Evolutionary conservation across 1,284 basidiomycete species (phyloP).

Genomic region (Afroboletus lepidellus): DNA sequence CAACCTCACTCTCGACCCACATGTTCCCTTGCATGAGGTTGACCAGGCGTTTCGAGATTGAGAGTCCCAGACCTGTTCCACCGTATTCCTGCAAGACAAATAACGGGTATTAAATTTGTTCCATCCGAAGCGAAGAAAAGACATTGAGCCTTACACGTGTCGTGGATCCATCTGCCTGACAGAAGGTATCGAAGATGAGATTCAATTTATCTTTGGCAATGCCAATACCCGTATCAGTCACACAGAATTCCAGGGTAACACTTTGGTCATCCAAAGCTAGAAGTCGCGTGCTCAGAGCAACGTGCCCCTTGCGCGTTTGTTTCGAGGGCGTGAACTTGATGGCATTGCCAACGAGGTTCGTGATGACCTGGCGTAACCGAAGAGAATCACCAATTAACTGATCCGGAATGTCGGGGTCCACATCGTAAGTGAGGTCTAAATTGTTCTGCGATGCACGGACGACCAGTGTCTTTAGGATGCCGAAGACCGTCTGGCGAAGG

Average conservation of each 20-base stretch:
- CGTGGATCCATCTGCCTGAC: slow-evolving; percentile 95
- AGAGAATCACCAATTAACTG: slow-evolving; percentile 97
- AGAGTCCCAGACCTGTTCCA: slow-evolving; percentile 95
- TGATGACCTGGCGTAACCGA: slow-evolving; percentile 90
- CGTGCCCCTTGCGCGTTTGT: slow-evolving; percentile 79
- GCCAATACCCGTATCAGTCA: slow-evolving; percentile 97
- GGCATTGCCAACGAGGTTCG: slow-evolving; percentile 92
- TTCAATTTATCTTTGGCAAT: slow-evolving; percentile 99
- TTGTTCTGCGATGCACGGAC: slow-evolving; percentile 98
- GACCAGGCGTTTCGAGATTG: slow-evolving; percentile 93
- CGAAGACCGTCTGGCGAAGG: slow-evolving; percentile 95
- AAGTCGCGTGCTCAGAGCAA: slow-evolving; percentile 85
- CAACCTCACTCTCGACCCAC: slow-evolving; percentile 95
- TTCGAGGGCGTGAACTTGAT: slow-evolving; percentile 93
- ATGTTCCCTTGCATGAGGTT: slow-evolving; percentile 98
- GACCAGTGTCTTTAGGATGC: slow-evolving; percentile 96
- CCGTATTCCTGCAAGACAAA: slow-evolving; percentile 77
- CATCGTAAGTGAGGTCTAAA: slow-evolving; percentile 94
- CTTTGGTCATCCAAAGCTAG: slow-evolving; percentile 72
- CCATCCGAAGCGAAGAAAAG: slow-evolving; percentile 11
- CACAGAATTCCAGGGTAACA: slow-evolving; percentile 95
- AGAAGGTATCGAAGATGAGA: slow-evolving; percentile 99
- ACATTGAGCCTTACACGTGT: slow-evolving; percentile 59
- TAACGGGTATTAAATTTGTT: slow-evolving; percentile 24
- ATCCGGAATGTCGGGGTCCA: slow-evolving; percentile 95